Evolutionary conservation across 257 asterid genomes (phyloP), one percentile per base, ranked within the genome.

Genomic region (Solanum tarijense): DNA sequence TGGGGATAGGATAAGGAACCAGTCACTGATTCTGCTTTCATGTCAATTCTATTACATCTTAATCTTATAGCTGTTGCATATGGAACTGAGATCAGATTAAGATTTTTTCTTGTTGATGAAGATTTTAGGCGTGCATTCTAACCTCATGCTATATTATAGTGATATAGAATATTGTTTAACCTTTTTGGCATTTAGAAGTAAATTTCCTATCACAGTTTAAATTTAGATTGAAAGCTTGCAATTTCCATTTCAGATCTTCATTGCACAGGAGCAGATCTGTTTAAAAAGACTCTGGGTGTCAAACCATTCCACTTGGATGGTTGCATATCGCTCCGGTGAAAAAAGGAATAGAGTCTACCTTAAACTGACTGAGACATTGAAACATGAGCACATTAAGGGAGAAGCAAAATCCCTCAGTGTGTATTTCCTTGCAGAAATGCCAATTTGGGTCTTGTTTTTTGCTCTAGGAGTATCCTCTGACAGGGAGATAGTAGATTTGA

Each of bases 211-310:
- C 10, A 9, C 86, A 29, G 43, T 82, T 29, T 82, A 48, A 48
- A 55, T 55, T 55, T 55, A 82, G 29, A 31, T 29, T 82, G 69
- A 82, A 46, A 82, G 11, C 62, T 82, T 82, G 41, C 20, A 29
- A 82, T 48, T 48, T 82, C 69, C 43, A 20, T 82, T 91, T 92
- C 95, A 96, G 99, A 95, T 95, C 1, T 95, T 96, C 89, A 92
- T 96, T 82, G 99, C 99, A 16, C 99, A 96, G 93, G 99, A 96
- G 92, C 98, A 96, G 87, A 90, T 93, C 60, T 94, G 98, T 89
- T 92, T 94, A 60, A 94, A 82, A 72, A 91, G 99, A 88, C 92
- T 96, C 20, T 96, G 98, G 98, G 92, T 96, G 68, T 60, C 96
- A 34, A 94, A 88, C 86, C 88, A 79, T 52, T 96, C 96, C 36